phyloP scores from a whole-genome alignment of 495 filamentous ascomycete genomes.

The Aspergillus diversus region DNA sequence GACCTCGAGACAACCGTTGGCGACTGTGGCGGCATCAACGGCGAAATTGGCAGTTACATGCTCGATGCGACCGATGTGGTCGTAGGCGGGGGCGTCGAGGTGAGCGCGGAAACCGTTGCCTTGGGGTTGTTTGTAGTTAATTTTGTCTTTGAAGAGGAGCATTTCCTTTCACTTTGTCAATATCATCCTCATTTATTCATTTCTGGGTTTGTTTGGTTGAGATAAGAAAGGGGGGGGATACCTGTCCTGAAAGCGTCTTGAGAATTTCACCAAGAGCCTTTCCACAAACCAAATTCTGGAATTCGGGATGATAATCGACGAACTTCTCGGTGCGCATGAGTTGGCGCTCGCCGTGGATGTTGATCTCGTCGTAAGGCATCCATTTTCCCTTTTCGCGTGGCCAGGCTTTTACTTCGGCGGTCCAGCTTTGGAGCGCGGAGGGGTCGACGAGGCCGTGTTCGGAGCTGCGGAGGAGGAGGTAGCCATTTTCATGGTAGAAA shows the following conservation, averaged over 20 bases:
- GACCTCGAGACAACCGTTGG: slow-evolving; percentile 47
- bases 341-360: slow-evolving; percentile 41
- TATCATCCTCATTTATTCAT: not conserved
- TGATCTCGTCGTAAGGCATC: slow-evolving; percentile 53
- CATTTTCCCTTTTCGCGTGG: slow-evolving; percentile 42
- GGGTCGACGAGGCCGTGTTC: slow-evolving; percentile 38
- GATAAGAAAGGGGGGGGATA: not conserved
- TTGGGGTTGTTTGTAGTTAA: slow-evolving; percentile 45
- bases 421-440: slow-evolving; percentile 37
- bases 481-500: slow-evolving; percentile 43
- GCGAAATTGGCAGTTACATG: slow-evolving; percentile 47
- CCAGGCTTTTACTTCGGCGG: slow-evolving; percentile 43
- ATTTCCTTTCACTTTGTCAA: slow-evolving; percentile 33
- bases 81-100: slow-evolving; percentile 48
- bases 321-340: slow-evolving; percentile 50
- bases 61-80: slow-evolving; percentile 47
- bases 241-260: not conserved
- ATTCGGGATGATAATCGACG: slow-evolving; percentile 42
- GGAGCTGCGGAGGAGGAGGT: slow-evolving; percentile 36
- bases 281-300: slow-evolving; percentile 40
- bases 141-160: slow-evolving; percentile 51
- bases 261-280: slow-evolving; percentile 37
- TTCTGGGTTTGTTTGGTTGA: not conserved
- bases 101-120: slow-evolving; percentile 47
- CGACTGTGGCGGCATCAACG: slow-evolving; percentile 42